These are phyloP conservation scores for Leptomonas seymouri DNA, from an alignment of 208 protist genomes.

Conservation along the genomic window DNA sequence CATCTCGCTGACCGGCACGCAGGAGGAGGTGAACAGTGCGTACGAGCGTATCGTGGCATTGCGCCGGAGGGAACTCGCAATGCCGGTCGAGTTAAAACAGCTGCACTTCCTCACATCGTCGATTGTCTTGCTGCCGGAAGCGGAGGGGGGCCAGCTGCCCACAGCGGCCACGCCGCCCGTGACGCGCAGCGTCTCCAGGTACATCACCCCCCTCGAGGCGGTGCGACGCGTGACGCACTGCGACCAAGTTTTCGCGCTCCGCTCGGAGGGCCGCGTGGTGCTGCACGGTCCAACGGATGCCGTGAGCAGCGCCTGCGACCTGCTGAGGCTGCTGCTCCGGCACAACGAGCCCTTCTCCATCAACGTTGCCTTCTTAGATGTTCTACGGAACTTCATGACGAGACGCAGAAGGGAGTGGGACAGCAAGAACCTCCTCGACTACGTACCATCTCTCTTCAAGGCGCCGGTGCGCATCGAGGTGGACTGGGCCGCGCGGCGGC, in stretches of 20 bases:
- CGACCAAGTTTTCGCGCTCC: slow-evolving; percentile 38
- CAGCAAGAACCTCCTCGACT: slow-evolving; percentile 24
- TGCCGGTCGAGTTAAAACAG: slow-evolving; percentile 27
- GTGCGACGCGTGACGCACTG: slow-evolving; percentile 42
- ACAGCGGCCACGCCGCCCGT: slow-evolving; percentile 1
- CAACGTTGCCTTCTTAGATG: slow-evolving; percentile 34
- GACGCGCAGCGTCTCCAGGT: not conserved
- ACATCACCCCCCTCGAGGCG: slow-evolving; percentile 46
- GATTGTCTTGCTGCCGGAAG: slow-evolving; percentile 28
- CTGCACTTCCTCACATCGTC: slow-evolving; percentile 41
- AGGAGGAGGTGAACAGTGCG: slow-evolving; percentile 34
- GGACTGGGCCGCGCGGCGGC: slow-evolving; percentile 29
- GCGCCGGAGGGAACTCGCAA: slow-evolving; percentile 37
- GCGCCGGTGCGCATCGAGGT: slow-evolving; percentile 47
- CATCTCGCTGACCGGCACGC: slow-evolving; percentile 38
- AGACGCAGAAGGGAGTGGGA: slow-evolving; percentile 15
- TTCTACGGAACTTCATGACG: slow-evolving; percentile 37
- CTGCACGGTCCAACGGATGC: slow-evolving; percentile 38
- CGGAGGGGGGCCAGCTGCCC: slow-evolving; percentile 14
- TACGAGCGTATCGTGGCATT: slow-evolving; percentile 29
- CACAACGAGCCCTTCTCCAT: slow-evolving; percentile 30
- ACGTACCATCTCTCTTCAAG: slow-evolving; percentile 32
- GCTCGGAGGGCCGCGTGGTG: slow-evolving; percentile 43
- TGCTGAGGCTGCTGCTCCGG: slow-evolving; percentile 51
- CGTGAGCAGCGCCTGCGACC: slow-evolving; percentile 31